A percentile compares a stretch with the other conserved stretches of the same genome.
phyloP scores from a whole-genome alignment of 768 basidiomycete species.

The Candolleomyces aberdarensis region DNA sequence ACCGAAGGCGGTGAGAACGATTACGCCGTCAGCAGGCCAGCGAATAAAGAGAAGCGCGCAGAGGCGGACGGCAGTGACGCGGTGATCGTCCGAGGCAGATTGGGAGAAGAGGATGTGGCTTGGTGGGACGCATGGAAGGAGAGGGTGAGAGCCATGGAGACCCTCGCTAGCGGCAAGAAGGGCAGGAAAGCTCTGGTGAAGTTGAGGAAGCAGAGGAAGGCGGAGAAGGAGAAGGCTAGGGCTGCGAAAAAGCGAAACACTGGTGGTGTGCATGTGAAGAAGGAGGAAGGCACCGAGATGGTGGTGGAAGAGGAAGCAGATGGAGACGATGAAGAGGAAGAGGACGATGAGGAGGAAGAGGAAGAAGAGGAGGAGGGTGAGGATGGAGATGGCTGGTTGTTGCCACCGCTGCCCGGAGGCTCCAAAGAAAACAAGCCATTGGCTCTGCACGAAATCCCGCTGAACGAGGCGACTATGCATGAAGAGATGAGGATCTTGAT shows the following conservation, averaged over 20 bases:
- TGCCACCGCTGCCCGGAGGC: constrained; percentile 11
- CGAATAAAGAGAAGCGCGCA: not conserved
- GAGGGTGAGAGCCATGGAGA: constrained; percentile 38
- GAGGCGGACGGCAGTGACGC: not conserved
- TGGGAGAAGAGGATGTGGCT: constrained; percentile 46
- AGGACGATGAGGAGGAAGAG: constrained; percentile 19
- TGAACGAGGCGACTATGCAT: constrained; percentile 61
- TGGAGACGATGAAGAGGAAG: constrained; percentile 17
- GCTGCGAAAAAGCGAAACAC: constrained; percentile 12
- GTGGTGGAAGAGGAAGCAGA: constrained; percentile 14
- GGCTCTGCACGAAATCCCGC: constrained; percentile 56
- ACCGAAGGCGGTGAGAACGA: not conserved
- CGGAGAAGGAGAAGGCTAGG: constrained; percentile 10
- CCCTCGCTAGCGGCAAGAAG: constrained; percentile 16
- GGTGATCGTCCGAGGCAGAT: constrained; percentile 28
- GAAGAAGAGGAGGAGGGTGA: constrained; percentile 25
- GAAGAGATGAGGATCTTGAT: constrained; percentile 93
- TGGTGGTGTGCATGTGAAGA: constrained; percentile 12
- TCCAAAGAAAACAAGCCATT: constrained; percentile 35
- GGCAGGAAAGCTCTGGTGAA: constrained; percentile 17
- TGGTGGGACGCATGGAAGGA: constrained; percentile 80
- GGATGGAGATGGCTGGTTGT: constrained; percentile 26
- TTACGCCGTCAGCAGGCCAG: not conserved
- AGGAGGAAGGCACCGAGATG: constrained; percentile 22
- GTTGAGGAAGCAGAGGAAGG: constrained; percentile 9